Evolutionary conservation across 1,284 basidiomycete species (phyloP), one percentile per base, ranked within the genome.

Genomic region (Neolentinus lepideus): DNA sequence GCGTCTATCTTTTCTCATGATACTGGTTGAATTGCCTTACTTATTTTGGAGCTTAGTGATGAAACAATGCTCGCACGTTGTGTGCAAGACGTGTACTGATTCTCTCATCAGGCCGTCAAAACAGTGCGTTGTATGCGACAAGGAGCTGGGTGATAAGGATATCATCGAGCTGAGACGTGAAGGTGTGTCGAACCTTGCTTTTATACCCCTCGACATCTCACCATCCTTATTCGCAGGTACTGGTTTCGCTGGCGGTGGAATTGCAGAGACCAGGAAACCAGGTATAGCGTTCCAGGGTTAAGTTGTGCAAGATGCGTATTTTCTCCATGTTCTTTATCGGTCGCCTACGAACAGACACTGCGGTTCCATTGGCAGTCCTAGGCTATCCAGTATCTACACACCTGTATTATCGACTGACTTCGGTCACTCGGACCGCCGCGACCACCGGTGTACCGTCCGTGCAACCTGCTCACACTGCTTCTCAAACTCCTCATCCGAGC

Each of bases 191-290:
- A 46, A 6, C 9, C 21, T 22, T 27, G 47, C 19, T 8, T 43
- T n/a, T 50, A 35, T 9, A 35, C 33, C 33, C 9, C 33, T 35
- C 33, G 9, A 35, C 16, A 16, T 16, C 36, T 36, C 43, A 21
- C 22, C 3, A 26, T n/a, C n/a, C n/a, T n/a, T 21, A 26, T 51
- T 57, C 59, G 54, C 54, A 92, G 90, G 91, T 21, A 95, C 92
- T 3, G 92, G 92, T 0, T 94, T 89, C 64, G 92, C 92, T 8
- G 90, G 90, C 33, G 92, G 92, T 21, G 92, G 92, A n/a, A 69
- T 92, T 58, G 90, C 92, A n/a, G 90, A 93, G 69, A 86, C 88
- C 0, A 82, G 79, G 29, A 90, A 81, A 67, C 72, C 74, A 29
- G 89, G 89, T 1, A 71, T 88, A 22, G 84, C 89, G 0, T 92